A percentile compares a stretch with the other conserved stretches of the same genome.
Evolutionary conservation across 2,329 filamentous ascomycete genomes (phyloP).

Genomic region (Exophiala oligosperma): DNA sequence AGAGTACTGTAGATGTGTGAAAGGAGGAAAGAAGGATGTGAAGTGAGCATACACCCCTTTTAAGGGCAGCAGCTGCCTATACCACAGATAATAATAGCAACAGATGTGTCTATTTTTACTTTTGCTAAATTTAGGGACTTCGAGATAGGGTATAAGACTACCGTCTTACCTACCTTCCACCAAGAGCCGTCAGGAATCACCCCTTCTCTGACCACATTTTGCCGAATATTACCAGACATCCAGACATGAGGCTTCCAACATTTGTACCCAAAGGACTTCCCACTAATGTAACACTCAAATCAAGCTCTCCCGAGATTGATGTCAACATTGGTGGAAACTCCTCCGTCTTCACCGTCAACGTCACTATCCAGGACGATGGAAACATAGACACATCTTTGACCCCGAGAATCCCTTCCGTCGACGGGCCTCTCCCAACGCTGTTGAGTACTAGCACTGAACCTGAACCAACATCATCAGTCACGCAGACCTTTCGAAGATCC

Average conservation of each 20-base stretch:
- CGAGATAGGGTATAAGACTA: conserved; percentile 1
- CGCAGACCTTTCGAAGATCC: neutral
- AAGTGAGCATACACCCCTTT: neutral
- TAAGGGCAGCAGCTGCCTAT: neutral
- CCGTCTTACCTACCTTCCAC: neutral
- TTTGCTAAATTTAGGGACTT: conserved; percentile 1
- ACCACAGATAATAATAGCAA: neutral
- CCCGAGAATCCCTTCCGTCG: conserved; percentile 1
- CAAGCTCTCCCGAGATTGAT: conserved; percentile 2
- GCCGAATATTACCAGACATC: neutral
- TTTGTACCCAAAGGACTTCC: neutral
- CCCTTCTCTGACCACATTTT: neutral
- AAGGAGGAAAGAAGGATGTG: neutral
- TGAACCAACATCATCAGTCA: conserved; percentile 1
- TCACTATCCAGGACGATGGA: neutral
- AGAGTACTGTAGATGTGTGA: neutral
- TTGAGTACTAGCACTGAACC: neutral
- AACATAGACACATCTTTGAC: conserved; percentile 2
- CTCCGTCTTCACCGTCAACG: neutral
- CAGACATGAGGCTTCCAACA: neutral
- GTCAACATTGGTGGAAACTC: conserved; percentile 2
- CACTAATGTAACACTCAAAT: neutral
- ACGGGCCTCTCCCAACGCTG: neutral
- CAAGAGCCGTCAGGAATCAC: neutral
- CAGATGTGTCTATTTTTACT: conserved; percentile 1